Base-by-base conservation (phyloP, 306 rosid species). In the Quercus suber region DNA sequence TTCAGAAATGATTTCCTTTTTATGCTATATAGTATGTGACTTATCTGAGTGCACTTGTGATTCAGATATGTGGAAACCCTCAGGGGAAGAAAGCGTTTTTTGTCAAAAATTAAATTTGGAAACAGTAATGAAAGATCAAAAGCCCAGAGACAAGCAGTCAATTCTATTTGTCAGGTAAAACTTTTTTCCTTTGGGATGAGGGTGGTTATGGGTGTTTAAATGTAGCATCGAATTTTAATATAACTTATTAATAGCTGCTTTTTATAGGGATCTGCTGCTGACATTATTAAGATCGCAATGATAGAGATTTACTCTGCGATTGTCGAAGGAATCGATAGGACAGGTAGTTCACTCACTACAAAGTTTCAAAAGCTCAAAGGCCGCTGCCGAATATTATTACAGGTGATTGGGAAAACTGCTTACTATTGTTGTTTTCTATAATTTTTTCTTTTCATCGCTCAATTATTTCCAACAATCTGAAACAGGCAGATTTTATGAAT, bases 131-230 rank as follows among this genome's bases (percentile, higher is more conserved):
- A 95, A 88, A 92, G 89, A 81, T 87, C 92, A 18, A 95, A 79
- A 85, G 99, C 99, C 61, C 93, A 94, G 86, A 90, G 99, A 82
- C 99, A 92, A 88, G 97, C 97, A 85, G 99, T 94, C 63, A 94
- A 94, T 85, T 94, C 99, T 74, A 85, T 94, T 76, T 94, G 99
- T 86, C 99, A 94, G 93, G 99, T 94, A 80, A 55, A 73, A 53
- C 5, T 37, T 78, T 68, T 57, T 71, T 33, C 69, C 37, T 65
- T 73, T 37, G 75, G 81, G 67, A 51, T 9, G 33, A n/a, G 41
- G 45, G 17, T 61, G 58, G 55, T 8, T 37, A 37, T 41, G 61
- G 59, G 35, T 30, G 18, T 43, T 69, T 37, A 35, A 58, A 58
- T 76, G 20, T 7, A 14, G 27, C 33, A 23, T 17, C n/a, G n/a